A percentile compares a stretch with the other conserved stretches of the same genome.
phyloP scores from a whole-genome alignment of 2,329 filamentous ascomycete species.

The Penicillium sp. region DNA sequence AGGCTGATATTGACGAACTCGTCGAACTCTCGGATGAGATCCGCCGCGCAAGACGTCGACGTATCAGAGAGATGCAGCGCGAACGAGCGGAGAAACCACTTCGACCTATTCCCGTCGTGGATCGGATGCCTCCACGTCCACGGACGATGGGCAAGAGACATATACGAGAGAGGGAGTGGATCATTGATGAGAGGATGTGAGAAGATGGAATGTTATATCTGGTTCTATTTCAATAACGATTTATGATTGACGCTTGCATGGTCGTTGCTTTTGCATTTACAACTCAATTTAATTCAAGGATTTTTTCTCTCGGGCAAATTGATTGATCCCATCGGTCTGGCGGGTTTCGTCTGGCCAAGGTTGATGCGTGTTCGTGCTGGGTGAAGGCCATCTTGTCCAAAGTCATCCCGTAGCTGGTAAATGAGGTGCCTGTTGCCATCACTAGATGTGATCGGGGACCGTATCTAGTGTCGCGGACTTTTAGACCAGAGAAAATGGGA shows the following conservation, averaged over 20 bases:
- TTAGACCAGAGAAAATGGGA: too few relatives aligned
- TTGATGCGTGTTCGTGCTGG: neutral
- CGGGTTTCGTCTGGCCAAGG: neutral
- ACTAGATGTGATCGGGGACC: too few relatives aligned
- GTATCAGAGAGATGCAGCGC: slow-evolving; percentile 62
- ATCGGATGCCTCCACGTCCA: slow-evolving; percentile 25
- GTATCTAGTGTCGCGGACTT: too few relatives aligned
- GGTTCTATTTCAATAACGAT: neutral
- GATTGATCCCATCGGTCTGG: too few relatives aligned
- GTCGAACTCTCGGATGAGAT: slow-evolving; percentile 84
- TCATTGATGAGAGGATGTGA: slow-evolving; percentile 25
- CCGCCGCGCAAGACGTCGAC: slow-evolving; percentile 64
- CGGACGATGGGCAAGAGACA: slow-evolving; percentile 27
- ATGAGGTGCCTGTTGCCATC: too few relatives aligned
- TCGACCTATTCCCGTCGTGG: slow-evolving; percentile 21
- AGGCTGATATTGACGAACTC: slow-evolving; percentile 64
- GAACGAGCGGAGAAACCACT: slow-evolving; percentile 41
- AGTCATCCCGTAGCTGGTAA: neutral
- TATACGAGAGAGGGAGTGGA: slow-evolving; percentile 34
- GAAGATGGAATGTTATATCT: neutral
- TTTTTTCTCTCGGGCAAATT: neutral
- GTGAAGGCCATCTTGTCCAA: neutral
- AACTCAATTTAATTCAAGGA: neutral
- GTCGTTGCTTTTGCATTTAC: neutral
- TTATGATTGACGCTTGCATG: neutral